Evolutionary conservation across 805 yeast genomes (phyloP), one percentile per base, ranked within the genome.

Genomic region (Metschnikowia rubicola): DNA sequence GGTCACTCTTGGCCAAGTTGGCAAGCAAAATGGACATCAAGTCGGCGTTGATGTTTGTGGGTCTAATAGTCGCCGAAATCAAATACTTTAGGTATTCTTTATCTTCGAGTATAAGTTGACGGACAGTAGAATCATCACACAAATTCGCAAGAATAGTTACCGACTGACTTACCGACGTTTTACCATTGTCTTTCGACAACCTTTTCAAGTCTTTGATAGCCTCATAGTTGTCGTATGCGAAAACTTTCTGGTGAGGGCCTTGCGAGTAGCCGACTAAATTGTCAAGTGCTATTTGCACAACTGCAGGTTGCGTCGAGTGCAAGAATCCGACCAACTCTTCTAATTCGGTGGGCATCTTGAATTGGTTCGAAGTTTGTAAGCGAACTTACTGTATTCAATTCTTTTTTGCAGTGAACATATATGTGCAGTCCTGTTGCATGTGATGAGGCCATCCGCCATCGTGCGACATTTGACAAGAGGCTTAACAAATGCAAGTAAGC

Each of bases 201-300:
- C 66, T 66, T 62, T 84, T 87, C 61, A 92, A 71, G 64, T 90
- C 95, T 41, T 74, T 73, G 49, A 90, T 77, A 4, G 96, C 86
- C 50, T 78, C 77, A 60, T 74, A 83, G 57, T 86, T 78, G 61
- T 88, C 83, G 59, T 81, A 78, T 51, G 79, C 76, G 70, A 92
- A 92, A 30, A 88, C 72, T 33, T 72, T 69, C 42, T 79, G 81
- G 32, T 83, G 79, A 3, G 83, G 74, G 8, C 92, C 92, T 39
- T 83, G 80, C 9, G 96, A 84, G 63, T 77, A 88, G 2, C 91
- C 95, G 10, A 88, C 89, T 45, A 90, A 65, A 62, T 89, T 83
- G 58, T 87, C 94, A 40, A 91, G 71, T 0, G 97, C 97, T 47
- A 90, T 84, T 56, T 84, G 88, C 49, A 85, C 81, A 30, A 89